phyloP scores from a whole-genome alignment of 2,329 filamentous ascomycete genomes.

The Verticillium klebahnii region DNA sequence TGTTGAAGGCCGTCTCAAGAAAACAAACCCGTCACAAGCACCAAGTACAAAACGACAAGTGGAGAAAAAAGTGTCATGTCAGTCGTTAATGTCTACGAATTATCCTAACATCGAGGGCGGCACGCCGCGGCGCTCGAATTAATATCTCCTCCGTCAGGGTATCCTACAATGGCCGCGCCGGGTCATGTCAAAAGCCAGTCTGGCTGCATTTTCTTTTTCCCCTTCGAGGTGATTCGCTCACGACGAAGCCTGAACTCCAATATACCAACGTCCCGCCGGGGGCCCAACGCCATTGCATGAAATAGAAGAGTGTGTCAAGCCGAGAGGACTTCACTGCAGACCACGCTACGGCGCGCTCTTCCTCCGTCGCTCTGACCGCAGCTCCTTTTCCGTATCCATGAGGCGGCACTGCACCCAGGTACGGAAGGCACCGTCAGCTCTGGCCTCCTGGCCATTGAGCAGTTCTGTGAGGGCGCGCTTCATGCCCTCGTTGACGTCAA shows the following conservation, averaged over 20 bases:
- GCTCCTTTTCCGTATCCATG: slow-evolving; percentile 56
- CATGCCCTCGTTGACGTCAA: slow-evolving; percentile 55
- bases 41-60: not conserved
- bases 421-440: slow-evolving; percentile 45
- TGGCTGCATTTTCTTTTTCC: not conserved
- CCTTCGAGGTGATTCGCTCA: not conserved
- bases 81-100: not conserved
- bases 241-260: not conserved
- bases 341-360: slow-evolving; percentile 9
- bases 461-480: slow-evolving; percentile 58
- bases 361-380: slow-evolving; percentile 47
- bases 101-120: not conserved
- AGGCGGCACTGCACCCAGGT: slow-evolving; percentile 55
- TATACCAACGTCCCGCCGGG: not conserved
- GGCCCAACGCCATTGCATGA: not conserved
- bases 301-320: not conserved
- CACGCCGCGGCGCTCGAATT: not conserved
- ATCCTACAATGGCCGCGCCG: not conserved
- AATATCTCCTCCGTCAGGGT: not conserved
- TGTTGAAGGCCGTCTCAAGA: not conserved
- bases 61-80: not conserved
- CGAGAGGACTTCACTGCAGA: not conserved
- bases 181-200: not conserved
- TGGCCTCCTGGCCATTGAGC: slow-evolving; percentile 54
- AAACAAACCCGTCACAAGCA: not conserved